Conservation (phyloP, 1,284 basidiomycete genomes). For the Meripilus lineatus region DNA sequence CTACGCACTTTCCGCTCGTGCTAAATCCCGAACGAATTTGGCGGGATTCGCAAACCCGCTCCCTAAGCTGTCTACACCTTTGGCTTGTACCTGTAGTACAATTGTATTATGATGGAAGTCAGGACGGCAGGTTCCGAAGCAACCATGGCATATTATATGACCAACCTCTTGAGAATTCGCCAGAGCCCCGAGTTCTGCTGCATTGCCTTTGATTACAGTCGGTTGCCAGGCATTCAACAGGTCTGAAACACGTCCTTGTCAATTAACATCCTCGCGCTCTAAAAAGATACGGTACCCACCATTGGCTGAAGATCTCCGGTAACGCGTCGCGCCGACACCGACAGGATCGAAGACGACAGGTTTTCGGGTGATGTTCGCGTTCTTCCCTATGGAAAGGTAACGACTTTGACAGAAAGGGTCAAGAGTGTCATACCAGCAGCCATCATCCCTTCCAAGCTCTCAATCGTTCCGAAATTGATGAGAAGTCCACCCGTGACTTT, state of each 20-base stretch:
- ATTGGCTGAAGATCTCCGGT: slow-evolving; percentile 56
- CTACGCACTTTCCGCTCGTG: slow-evolving; percentile 65
- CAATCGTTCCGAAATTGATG: slow-evolving; percentile 90
- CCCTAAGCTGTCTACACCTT: slow-evolving; percentile 87
- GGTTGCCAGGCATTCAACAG: slow-evolving; percentile 85
- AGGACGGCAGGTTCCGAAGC: too few relatives aligned
- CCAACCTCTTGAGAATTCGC: slow-evolving; percentile 70
- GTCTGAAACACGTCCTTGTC: slow-evolving; percentile 33
- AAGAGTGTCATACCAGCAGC: slow-evolving; percentile 52
- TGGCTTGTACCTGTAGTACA: slow-evolving; percentile 70
- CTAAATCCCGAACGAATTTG: slow-evolving; percentile 65
- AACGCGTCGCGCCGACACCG: slow-evolving; percentile 82
- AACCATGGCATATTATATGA: background rate
- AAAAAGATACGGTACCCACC: slow-evolving; percentile 27
- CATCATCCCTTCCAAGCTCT: slow-evolving; percentile 76
- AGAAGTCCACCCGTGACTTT: slow-evolving; percentile 68
- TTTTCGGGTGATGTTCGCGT: slow-evolving; percentile 70
- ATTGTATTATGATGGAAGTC: background rate
- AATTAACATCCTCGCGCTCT: background rate
- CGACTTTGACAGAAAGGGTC: background rate
- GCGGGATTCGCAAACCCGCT: slow-evolving; percentile 73
- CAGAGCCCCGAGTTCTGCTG: slow-evolving; percentile 83
- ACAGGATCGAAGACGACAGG: slow-evolving; percentile 94
- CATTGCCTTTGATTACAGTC: slow-evolving; percentile 94
- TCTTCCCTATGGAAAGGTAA: slow-evolving; percentile 38